Conservation (phyloP, 176 grass and related monocot genomes). For the Oryza australiensis region DNA sequence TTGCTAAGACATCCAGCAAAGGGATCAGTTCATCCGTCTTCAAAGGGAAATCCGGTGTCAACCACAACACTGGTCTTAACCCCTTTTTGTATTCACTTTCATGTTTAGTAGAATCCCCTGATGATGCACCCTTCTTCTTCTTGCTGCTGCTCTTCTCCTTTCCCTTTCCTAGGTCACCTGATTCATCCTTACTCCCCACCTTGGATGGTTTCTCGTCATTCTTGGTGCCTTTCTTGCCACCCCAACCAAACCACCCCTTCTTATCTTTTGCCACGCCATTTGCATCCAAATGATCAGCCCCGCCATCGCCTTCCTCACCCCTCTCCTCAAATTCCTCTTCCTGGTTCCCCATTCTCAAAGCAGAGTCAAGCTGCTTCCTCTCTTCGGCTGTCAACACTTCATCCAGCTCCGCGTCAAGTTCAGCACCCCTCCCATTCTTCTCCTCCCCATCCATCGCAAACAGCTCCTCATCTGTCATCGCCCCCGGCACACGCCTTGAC, state of each 20-base stretch:
- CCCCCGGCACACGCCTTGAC: constrained; percentile 88
- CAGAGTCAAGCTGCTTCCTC: constrained; percentile 92
- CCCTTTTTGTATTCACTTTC: constrained; percentile 98
- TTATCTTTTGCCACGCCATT: constrained; percentile 64
- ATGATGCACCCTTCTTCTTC: constrained; percentile 72
- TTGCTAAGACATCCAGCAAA: constrained; percentile 92
- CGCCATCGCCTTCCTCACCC: constrained; percentile 37
- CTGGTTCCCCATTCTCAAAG: constrained; percentile 61
- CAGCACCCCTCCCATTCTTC: constrained; percentile 44
- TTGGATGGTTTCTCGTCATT: constrained; percentile 53
- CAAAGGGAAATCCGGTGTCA: constrained; percentile 90
- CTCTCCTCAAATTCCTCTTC: constrained; percentile 66
- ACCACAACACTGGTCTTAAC: constrained; percentile 79
- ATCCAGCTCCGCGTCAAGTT: constrained; percentile 77
- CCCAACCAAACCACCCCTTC: constrained; percentile 92
- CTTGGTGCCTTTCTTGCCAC: constrained; percentile 62
- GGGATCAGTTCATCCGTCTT: constrained; percentile 95
- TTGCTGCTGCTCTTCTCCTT: constrained; percentile 83
- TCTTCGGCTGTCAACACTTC: constrained; percentile 86
- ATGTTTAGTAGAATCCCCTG: constrained; percentile 51
- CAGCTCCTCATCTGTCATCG: constrained; percentile 94
- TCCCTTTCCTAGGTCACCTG: constrained; percentile 53
- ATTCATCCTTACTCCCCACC: constrained; percentile 53
- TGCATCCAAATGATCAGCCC: constrained; percentile 47
- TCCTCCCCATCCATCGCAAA: constrained; percentile 77